These are phyloP conservation scores for Ceratocystiopsis minuta DNA, from an alignment of 2,329 filamentous ascomycete species.

Conservation along the genomic window DNA sequence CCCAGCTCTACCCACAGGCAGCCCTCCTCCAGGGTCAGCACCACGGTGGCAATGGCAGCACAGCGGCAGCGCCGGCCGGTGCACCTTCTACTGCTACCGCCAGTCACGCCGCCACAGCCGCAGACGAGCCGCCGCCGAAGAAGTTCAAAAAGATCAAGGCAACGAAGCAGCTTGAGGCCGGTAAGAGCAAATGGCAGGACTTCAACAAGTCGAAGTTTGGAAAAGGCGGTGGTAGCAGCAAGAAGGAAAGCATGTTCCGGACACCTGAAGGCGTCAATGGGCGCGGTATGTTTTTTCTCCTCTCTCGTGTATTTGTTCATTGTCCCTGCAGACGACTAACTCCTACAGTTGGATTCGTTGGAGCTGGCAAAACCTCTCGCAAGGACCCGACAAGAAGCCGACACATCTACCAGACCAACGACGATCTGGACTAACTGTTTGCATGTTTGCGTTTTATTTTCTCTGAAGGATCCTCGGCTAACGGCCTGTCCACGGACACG, in stretches of 20 bases:
- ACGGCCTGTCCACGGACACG: no score
- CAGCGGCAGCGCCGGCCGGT: conserved; percentile 16
- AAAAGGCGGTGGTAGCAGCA: conserved; percentile 31
- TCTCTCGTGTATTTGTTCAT: background rate
- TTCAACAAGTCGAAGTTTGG: conserved; percentile 66
- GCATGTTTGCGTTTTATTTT: background rate
- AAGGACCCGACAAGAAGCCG: conserved; percentile 71
- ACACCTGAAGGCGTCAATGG: conserved; percentile 75
- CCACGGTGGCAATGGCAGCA: conserved; percentile 10
- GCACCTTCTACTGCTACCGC: no score
- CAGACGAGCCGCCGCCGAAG: conserved; percentile 55
- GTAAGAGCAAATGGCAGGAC: conserved; percentile 88
- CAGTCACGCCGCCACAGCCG: conserved; percentile 25
- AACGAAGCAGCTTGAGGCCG: conserved; percentile 75
- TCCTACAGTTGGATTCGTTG: conserved; percentile 74
- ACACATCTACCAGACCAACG: conserved; percentile 66
- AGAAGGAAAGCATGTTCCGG: conserved; percentile 95
- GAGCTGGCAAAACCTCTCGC: conserved; percentile 87
- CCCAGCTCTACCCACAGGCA: conserved; percentile 37
- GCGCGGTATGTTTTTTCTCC: conserved; percentile 43
- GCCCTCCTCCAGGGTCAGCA: conserved; percentile 43
- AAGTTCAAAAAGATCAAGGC: conserved; percentile 83
- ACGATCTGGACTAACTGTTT: conserved; percentile 46
- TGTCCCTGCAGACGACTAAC: background rate
- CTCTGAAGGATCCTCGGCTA: background rate